Base-by-base conservation (phyloP, 805 yeast species). In the Nakazawaea anatomiae region DNA sequence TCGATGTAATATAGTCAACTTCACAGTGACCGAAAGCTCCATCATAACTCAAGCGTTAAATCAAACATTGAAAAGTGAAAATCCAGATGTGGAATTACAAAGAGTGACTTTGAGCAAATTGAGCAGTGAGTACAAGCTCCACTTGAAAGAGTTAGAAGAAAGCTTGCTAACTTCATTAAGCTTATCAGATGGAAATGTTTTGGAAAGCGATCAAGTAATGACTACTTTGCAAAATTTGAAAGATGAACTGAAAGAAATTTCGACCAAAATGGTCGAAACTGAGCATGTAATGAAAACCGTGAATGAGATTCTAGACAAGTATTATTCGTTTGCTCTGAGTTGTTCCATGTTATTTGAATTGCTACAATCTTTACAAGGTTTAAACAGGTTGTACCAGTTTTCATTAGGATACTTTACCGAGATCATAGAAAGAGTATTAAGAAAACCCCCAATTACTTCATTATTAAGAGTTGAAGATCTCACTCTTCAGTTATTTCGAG, bases 71-170 rank as follows among this genome's bases (percentile, higher is more conserved):
- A 63, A 69, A 32, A 65, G 69, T 9, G 78, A 79, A 53, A 71
- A 75, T 30, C 96, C 97, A 0, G 92, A 84, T 7, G 63, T 88
- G 6, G 89, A 86, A 48, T 56, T 58, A 4, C 75, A 82, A 58
- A 71, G 91, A 51, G 55, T 67, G 1, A 83, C 79, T 42, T 61
- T 88, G 49, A 60, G 78, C 14, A 73, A 73, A 46, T 64, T 82
- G 6, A 84, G 82, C 55, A 76, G 84, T 11, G 86, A 81, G 44
- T 87, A 82, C 58, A 75, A 74, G 48, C 72, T 72, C 1, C 74
- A 74, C 12, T 65, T 91, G 45, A 72, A 75, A 41, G 58, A 60
- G 0, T 70, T 89, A 27, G 96, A 90, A 57, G 67, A 70, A 5
- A 73, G 76, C 8, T 69, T 91, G 7, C 69, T 91, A 52, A 65